A percentile compares a stretch with the other conserved stretches of the same genome.
Conservation (phyloP, 176 grass and related monocot species). For the Oryza rufipogon region DNA sequence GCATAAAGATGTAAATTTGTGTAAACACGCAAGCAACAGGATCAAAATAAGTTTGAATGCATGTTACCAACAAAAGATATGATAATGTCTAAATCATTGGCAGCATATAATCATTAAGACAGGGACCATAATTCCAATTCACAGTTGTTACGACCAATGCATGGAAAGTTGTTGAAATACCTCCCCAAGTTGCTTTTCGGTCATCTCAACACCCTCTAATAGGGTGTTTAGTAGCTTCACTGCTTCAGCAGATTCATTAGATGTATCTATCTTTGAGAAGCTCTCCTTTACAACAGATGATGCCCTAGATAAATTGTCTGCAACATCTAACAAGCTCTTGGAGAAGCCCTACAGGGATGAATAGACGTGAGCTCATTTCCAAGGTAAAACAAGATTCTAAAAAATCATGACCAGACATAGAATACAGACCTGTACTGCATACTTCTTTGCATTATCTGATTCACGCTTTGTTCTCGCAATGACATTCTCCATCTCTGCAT, state of each 20-base stretch:
- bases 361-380: not conserved
- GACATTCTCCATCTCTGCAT: slow-evolving; percentile 72
- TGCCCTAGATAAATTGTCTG: slow-evolving; percentile 54
- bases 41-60: not conserved
- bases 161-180: slow-evolving; percentile 20
- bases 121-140: not conserved
- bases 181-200: slow-evolving; percentile 72
- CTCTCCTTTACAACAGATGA: slow-evolving; percentile 63
- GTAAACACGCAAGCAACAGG: not conserved
- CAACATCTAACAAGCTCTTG: slow-evolving; percentile 66
- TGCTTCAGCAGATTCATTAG: slow-evolving; percentile 59
- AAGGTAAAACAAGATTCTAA: not conserved
- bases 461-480: slow-evolving; percentile 60
- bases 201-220: slow-evolving; percentile 72
- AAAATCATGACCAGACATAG: slow-evolving; percentile 3
- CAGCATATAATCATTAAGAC: not conserved
- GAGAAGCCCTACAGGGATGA: slow-evolving; percentile 46
- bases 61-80: not conserved
- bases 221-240: slow-evolving; percentile 59
- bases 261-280: slow-evolving; percentile 58
- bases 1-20: not conserved
- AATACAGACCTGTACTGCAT: slow-evolving; percentile 57
- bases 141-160: not conserved
- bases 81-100: not conserved
- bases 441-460: slow-evolving; percentile 64